Evolutionary conservation across 768 basidiomycete genomes (phyloP).

Genomic region (Tulasnella sp.): DNA sequence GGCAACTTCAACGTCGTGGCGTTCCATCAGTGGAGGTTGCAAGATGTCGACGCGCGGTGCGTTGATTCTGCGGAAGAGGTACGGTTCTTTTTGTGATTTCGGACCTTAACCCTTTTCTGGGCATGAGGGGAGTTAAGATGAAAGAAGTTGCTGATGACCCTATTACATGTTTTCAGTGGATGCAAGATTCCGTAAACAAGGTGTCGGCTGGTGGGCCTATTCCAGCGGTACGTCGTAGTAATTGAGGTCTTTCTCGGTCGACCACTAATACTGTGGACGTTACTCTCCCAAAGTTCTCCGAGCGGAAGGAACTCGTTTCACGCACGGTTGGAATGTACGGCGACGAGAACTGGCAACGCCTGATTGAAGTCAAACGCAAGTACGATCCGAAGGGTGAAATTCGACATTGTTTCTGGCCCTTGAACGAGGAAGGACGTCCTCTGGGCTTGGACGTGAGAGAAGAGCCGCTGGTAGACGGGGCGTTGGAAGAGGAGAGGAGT

Average conservation of each 20-base stretch:
- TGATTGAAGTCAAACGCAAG: constrained; percentile 68
- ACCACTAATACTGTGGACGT: not conserved
- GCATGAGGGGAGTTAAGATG: not conserved
- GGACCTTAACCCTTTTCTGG: not conserved
- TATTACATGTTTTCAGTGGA: constrained; percentile 60
- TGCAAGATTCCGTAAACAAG: constrained; percentile 68
- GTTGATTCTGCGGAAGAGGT: constrained; percentile 82
- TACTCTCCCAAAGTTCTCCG: not conserved
- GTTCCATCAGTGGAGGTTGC: constrained; percentile 91
- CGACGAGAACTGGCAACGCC: constrained; percentile 65
- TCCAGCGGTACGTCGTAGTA: constrained; percentile 74
- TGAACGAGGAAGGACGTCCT: constrained; percentile 58
- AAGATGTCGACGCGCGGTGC: constrained; percentile 78
- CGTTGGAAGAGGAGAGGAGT: not conserved
- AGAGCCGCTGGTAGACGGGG: not conserved
- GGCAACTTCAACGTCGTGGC: constrained; percentile 85
- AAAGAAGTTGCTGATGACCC: constrained; percentile 34
- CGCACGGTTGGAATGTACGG: constrained; percentile 34
- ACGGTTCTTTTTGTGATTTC: constrained; percentile 36
- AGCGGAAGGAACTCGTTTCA: constrained; percentile 17
- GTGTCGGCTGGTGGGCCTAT: constrained; percentile 78
- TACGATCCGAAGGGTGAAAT: constrained; percentile 82
- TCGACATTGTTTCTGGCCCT: constrained; percentile 79
- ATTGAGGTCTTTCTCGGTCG: constrained; percentile 32
- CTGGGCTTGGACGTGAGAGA: constrained; percentile 43